Base-by-base conservation (phyloP, 225 moss, liverwort and hornwort species). In the Straminergon stramineum region DNA sequence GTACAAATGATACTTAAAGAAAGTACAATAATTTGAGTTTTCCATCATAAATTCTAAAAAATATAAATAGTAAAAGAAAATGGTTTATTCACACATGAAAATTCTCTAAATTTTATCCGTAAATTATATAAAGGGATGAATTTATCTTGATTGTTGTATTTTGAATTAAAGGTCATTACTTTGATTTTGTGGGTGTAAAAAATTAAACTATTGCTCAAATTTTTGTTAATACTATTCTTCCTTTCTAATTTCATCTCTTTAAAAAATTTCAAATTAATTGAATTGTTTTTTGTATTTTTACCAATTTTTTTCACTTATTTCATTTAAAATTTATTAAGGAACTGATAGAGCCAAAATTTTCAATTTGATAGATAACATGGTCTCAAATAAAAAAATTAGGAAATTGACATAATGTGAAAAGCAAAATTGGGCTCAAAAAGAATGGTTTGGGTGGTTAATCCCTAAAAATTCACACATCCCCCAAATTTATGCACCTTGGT, bases 401-500 rank as follows among this genome's bases (percentile, higher is more conserved):
- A 26, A 41, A 41, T 43, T 27, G 15, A 41, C 2, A 43, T 3
- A 43, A 41, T 43, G 26, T 1, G 15, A 15, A 26, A 26, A 1
- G 22, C 2, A 5, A 24, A 71, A 45, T 45, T 45, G 6, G 6
- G 17, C 28, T 74, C 10, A 74, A 74, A 45, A 43, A 14, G 0
- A 43, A 17, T 17, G 6, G 5, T 10, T 73, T 6, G 1, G 5
- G 0, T 73, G 16, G 3, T 39, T 28, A 28, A 27, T 1, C 0
- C 3, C 1, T 15, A 15, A 27, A 43, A 6, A 3, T 43, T 8
- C 5, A 11, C 0, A 0, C 43, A 26, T 28, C 1, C 3, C 3
- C 0, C 10, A 74, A 17, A 0, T 3, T 0, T 1, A 74, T 74
- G 45, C 1, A 23, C 6, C 5, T 73, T 43, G 2, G 28, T 43